These are phyloP conservation scores for Pouteria glomerata DNA, from an alignment of 148 eudicot species.

Conservation along the genomic window DNA sequence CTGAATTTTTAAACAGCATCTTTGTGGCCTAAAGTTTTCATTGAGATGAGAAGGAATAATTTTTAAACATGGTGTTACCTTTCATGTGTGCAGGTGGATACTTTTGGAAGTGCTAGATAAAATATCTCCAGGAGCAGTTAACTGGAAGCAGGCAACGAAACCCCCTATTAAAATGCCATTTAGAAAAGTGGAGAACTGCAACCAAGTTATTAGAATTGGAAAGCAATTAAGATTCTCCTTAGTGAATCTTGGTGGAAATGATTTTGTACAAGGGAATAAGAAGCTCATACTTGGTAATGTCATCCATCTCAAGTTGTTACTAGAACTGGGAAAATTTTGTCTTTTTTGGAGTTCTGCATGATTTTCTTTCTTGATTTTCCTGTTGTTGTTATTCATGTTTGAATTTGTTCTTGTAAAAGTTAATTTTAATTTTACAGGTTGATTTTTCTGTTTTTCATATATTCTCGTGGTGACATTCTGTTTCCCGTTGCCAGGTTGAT, in stretches of 20 bases:
- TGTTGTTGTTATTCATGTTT: neutral
- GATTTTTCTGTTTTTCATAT: neutral
- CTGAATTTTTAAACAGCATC: neutral
- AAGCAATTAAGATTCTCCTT: constrained; percentile 66
- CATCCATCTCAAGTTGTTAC: neutral
- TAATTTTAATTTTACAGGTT: neutral
- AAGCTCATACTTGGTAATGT: constrained; percentile 74
- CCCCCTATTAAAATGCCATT: constrained; percentile 97
- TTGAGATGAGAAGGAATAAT: no score
- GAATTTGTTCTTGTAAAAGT: neutral
- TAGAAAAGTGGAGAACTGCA: constrained; percentile 95
- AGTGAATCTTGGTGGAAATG: constrained; percentile 83
- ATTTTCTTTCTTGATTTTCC: neutral
- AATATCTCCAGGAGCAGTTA: constrained; percentile 84
- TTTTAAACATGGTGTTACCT: neutral
- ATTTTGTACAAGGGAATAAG: constrained; percentile 88
- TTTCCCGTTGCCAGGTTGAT: neutral
- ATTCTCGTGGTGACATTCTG: neutral
- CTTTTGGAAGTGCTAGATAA: constrained; percentile 88
- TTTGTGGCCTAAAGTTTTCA: neutral
- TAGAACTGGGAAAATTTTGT: neutral
- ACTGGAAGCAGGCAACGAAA: constrained; percentile 87
- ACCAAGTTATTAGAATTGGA: constrained; percentile 78
- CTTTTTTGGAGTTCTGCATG: neutral
- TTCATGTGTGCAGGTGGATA: constrained; percentile 59